Conservation (phyloP, 306 rosid genomes). For the Casuarina equisetifolia region DNA sequence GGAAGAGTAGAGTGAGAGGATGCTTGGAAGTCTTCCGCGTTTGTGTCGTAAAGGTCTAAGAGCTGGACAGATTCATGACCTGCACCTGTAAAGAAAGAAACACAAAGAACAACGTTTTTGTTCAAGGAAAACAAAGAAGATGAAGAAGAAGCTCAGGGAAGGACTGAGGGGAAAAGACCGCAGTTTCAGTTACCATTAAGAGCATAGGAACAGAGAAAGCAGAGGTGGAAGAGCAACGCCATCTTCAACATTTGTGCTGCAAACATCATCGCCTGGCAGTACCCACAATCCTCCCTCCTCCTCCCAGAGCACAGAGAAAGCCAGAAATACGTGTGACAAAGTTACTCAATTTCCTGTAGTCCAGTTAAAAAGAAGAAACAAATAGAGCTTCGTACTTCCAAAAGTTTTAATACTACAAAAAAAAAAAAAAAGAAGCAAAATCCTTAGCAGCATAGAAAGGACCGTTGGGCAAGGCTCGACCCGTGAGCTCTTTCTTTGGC, state of each 20-base stretch:
- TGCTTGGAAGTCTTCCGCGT: constrained; percentile 30
- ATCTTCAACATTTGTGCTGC: constrained; percentile 35
- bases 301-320: constrained; percentile 18
- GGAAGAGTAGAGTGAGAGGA: constrained; percentile 44
- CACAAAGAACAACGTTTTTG: background rate
- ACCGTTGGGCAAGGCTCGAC: background rate
- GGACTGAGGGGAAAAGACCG: background rate
- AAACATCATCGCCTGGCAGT: background rate
- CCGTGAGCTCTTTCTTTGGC: no score
- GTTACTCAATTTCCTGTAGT: constrained; percentile 9
- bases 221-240: constrained; percentile 35
- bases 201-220: constrained; percentile 36
- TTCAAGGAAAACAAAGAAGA: background rate
- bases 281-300: background rate
- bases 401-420: no score
- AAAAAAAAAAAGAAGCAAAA: no score
- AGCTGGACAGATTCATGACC: constrained; percentile 51
- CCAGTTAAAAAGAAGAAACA: background rate
- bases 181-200: constrained; percentile 46
- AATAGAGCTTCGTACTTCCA: no score
- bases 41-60: constrained; percentile 45
- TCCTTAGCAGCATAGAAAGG: background rate
- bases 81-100: constrained; percentile 46
- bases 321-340: background rate
- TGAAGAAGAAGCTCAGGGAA: background rate